Evolutionary conservation across 1,284 basidiomycete species (phyloP).

Genomic region (Porogramme epimiltina): DNA sequence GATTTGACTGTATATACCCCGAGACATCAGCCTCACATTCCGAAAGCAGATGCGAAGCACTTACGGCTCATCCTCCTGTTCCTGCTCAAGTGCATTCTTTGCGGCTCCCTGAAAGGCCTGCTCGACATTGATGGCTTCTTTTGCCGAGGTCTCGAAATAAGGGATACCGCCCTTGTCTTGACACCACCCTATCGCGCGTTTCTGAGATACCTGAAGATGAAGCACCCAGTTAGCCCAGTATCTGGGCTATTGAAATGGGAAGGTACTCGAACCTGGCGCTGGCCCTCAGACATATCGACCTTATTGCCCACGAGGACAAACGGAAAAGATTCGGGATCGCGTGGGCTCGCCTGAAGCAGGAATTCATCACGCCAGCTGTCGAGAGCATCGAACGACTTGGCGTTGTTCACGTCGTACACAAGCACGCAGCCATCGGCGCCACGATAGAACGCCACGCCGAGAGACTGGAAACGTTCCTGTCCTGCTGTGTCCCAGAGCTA

Average conservation of each 20-base stretch:
- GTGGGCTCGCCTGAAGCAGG: constrained; percentile 96
- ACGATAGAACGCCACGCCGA: constrained; percentile 98
- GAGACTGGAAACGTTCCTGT: constrained; percentile 98
- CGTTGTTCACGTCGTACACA: constrained; percentile 99
- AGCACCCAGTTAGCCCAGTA: background rate
- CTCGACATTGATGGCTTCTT: constrained; percentile 99
- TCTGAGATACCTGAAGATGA: constrained; percentile 87
- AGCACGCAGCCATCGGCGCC: constrained; percentile 99
- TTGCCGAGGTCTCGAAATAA: constrained; percentile 99
- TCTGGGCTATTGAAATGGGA: background rate
- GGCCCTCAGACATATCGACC: constrained; percentile 99
- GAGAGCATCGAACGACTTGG: constrained; percentile 96
- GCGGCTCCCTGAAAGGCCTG: constrained; percentile 99
- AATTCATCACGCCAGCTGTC: constrained; percentile 99
- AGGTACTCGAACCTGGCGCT: constrained; percentile 89
- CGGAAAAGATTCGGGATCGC: constrained; percentile 98
- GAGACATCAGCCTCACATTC: too few relatives aligned
- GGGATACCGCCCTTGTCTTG: constrained; percentile 99
- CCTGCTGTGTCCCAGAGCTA: constrained; percentile 99
- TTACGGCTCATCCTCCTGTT: constrained; percentile 93
- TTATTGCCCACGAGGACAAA: constrained; percentile 99
- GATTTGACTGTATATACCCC: too few relatives aligned
- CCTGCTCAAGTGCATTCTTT: constrained; percentile 97
- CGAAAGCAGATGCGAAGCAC: too few relatives aligned
- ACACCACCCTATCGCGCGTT: constrained; percentile 99